Evolutionary conservation across 1,284 basidiomycete species (phyloP).

Genomic region (Cutaneotrichosporon mucoides): DNA sequence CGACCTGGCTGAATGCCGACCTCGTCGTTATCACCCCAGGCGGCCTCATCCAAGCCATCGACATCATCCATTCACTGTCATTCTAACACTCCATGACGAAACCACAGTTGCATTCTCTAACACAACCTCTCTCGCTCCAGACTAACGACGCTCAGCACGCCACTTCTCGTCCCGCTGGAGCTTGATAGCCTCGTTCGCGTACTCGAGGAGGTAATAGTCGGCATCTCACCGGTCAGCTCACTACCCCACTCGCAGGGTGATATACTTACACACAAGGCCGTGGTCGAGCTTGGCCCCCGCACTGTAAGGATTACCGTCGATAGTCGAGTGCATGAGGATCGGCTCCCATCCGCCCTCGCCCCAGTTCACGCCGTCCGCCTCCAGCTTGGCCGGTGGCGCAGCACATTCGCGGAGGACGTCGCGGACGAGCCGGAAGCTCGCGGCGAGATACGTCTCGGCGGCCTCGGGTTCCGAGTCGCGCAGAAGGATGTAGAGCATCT

Average conservation of each 20-base stretch:
- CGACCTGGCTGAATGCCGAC: too few species aligned
- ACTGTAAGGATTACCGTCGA: conserved; percentile 31
- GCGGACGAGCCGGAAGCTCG: conserved; percentile 26
- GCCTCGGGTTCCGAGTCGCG: conserved; percentile 15
- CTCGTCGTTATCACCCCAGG: too few species aligned
- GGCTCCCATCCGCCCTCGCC: conserved; percentile 43
- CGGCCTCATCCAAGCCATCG: too few species aligned
- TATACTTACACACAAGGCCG: conserved; percentile 5
- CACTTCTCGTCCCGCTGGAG: not conserved
- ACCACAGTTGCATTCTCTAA: too few species aligned
- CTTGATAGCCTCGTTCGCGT: conserved; percentile 39
- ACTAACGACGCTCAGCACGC: too few species aligned
- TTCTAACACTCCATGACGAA: too few species aligned
- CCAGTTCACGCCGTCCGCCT: conserved; percentile 28
- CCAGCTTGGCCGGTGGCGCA: conserved; percentile 19
- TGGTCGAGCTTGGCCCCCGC: conserved; percentile 28
- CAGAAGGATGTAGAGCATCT: conserved; percentile 32
- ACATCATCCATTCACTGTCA: too few species aligned
- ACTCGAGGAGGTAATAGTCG: conserved; percentile 41
- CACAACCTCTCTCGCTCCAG: too few species aligned
- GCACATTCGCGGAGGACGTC: conserved; percentile 25
- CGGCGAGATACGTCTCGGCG: conserved; percentile 30
- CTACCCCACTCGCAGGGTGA: too few species aligned
- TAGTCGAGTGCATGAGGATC: conserved; percentile 39
- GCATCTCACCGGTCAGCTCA: conserved; percentile 16